Percentiles rank a stretch among this genome's conserved stretches.
Evolutionary conservation across 805 yeast genomes (phyloP).

Genomic region (Priceomyces haplophilus): DNA sequence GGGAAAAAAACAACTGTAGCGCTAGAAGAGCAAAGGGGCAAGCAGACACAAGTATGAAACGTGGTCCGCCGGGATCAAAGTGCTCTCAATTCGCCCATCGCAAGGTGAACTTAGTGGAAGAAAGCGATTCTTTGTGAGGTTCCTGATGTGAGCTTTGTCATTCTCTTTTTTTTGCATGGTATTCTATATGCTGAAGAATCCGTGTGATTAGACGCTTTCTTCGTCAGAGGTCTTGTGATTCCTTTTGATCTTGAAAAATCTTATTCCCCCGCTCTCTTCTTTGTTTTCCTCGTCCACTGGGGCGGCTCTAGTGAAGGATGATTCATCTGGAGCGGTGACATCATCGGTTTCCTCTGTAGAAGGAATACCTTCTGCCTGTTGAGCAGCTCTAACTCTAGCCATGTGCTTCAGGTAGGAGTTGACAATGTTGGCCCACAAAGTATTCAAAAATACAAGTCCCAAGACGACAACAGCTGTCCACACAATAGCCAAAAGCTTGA

Average conservation of each 20-base stretch:
- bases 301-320: slow-evolving; percentile 41
- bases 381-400: slow-evolving; percentile 31
- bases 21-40: too few relatives aligned
- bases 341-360: slow-evolving; percentile 13
- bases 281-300: slow-evolving; percentile 23
- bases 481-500: slow-evolving; percentile 55
- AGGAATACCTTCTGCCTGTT: slow-evolving; percentile 12
- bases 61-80: too few relatives aligned
- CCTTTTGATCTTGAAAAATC: slow-evolving; percentile 73
- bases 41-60: too few relatives aligned
- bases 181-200: too few relatives aligned
- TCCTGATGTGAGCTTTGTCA: too few relatives aligned
- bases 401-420: slow-evolving; percentile 52
- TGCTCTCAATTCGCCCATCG: too few relatives aligned
- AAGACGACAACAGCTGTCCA: slow-evolving; percentile 68
- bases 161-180: too few relatives aligned
- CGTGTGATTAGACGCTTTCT: slow-evolving; percentile 34
- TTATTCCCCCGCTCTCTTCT: slow-evolving; percentile 58
- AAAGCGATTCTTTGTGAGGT: too few relatives aligned
- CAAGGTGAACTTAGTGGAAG: too few relatives aligned
- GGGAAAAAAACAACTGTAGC: background rate
- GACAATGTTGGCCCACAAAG: slow-evolving; percentile 50
- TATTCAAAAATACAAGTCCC: slow-evolving; percentile 47
- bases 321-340: slow-evolving; percentile 36
- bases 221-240: slow-evolving; percentile 43